Evolutionary conservation across 2,329 filamentous ascomycete species (phyloP).

Genomic region (Alternaria ventricosa): DNA sequence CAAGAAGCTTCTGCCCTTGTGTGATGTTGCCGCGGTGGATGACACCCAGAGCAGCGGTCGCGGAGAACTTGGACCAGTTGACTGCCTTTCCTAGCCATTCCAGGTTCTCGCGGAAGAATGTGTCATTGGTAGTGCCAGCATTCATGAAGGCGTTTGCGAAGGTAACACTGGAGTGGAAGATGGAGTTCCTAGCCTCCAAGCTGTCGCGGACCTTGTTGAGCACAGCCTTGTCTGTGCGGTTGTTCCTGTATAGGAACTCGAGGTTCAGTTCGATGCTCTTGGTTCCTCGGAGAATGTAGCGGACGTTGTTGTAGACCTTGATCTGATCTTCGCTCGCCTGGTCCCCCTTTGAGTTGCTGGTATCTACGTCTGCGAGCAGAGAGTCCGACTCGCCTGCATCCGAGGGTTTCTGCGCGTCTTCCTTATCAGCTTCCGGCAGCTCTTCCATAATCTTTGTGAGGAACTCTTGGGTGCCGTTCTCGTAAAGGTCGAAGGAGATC

Average conservation of each 20-base stretch:
- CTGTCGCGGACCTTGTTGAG: slow-evolving; percentile 97
- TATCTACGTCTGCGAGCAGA: slow-evolving; percentile 62
- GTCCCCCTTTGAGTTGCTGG: slow-evolving; percentile 57
- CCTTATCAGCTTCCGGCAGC: slow-evolving; percentile 63
- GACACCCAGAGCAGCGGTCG: slow-evolving; percentile 92
- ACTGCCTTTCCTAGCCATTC: slow-evolving; percentile 98
- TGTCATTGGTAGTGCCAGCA: slow-evolving; percentile 95
- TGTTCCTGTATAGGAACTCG: slow-evolving; percentile 95
- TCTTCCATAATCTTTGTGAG: slow-evolving; percentile 85
- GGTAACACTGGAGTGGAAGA: slow-evolving; percentile 96
- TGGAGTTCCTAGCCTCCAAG: slow-evolving; percentile 93
- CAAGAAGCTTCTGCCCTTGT: slow-evolving; percentile 89
- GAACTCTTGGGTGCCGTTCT: slow-evolving; percentile 98
- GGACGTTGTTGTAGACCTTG: slow-evolving; percentile 63
- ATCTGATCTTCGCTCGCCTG: slow-evolving; percentile 57
- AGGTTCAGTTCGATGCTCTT: slow-evolving; percentile 95
- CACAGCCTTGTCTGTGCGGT: slow-evolving; percentile 88
- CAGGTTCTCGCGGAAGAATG: slow-evolving; percentile 96
- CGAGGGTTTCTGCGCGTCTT: slow-evolving; percentile 53
- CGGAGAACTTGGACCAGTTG: slow-evolving; percentile 99
- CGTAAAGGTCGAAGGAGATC: slow-evolving; percentile 96
- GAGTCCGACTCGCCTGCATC: slow-evolving; percentile 65
- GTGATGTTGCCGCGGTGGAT: slow-evolving; percentile 95
- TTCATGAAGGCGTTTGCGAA: slow-evolving; percentile 99
- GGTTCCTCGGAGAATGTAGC: slow-evolving; percentile 78